phyloP scores from a whole-genome alignment of 73 alveolate species.

The Uronychia setigera region DNA sequence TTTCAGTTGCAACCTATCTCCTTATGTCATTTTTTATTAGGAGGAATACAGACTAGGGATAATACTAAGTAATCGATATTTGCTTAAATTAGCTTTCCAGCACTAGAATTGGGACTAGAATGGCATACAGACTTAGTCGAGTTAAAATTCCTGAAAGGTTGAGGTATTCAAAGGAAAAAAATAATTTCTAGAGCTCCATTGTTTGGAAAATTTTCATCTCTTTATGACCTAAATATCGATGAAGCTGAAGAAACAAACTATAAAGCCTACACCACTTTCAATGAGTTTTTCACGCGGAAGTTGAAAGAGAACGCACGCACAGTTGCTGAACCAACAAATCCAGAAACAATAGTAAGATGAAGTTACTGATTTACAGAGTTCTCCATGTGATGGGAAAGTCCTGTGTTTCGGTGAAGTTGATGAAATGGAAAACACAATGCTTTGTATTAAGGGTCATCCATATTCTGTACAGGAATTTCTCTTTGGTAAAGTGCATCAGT shows the following conservation, averaged over 20 bases:
- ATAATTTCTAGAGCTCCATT: constrained; percentile 25
- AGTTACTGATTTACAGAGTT: neutral
- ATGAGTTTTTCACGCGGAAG: constrained; percentile 79
- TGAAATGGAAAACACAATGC: constrained; percentile 12
- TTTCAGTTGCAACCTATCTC: too few species aligned
- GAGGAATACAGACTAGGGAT: too few species aligned
- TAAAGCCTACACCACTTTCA: constrained; percentile 63
- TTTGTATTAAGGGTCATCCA: constrained; percentile 51
- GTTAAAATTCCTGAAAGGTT: constrained; percentile 17
- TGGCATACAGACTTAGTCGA: constrained; percentile 11
- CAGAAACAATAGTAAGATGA: neutral
- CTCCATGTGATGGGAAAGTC: constrained; percentile 70
- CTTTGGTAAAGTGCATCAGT: constrained; percentile 34
- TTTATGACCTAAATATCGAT: constrained; percentile 59
- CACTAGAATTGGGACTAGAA: neutral
- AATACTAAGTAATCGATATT: too few species aligned
- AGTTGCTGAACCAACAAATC: constrained; percentile 11
- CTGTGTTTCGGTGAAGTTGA: constrained; percentile 41
- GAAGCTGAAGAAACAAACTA: constrained; percentile 52
- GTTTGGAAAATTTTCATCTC: constrained; percentile 53
- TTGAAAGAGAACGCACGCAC: constrained; percentile 50
- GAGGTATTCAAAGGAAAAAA: neutral
- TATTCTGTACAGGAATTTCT: constrained; percentile 61
- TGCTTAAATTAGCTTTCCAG: neutral
- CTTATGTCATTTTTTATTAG: too few species aligned